Percentiles rank a stretch among this genome's conserved stretches.
phyloP scores from a whole-genome alignment of 148 eudicot genomes.

The Camellia granthamiana region DNA sequence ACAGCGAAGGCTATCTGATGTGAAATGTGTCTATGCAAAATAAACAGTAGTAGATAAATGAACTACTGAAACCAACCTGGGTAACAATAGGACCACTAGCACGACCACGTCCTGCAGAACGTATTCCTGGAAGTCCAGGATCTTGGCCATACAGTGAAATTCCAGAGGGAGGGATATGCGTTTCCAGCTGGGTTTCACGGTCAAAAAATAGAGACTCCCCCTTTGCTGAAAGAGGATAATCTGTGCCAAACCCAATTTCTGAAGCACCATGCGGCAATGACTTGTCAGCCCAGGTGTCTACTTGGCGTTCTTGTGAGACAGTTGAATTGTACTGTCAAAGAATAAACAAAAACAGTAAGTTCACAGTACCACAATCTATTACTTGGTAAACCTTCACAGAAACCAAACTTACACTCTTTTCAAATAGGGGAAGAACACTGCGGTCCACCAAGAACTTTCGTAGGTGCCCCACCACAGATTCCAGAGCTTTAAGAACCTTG shows the following conservation, averaged over 20 bases:
- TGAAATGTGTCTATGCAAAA: too few species aligned
- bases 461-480: constrained; percentile 75
- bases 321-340: constrained; percentile 33
- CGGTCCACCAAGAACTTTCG: constrained; percentile 93
- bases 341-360: background rate
- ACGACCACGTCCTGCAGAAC: constrained; percentile 50
- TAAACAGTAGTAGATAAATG: background rate
- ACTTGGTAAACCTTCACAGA: background rate
- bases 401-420: constrained; percentile 62
- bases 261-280: constrained; percentile 25
- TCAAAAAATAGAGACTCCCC: constrained; percentile 42
- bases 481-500: constrained; percentile 82
- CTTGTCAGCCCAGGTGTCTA: constrained; percentile 52
- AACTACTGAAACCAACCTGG: constrained; percentile 45
- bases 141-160: constrained; percentile 62
- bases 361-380: constrained; percentile 1
- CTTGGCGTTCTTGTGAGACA: constrained; percentile 38
- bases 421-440: constrained; percentile 77
- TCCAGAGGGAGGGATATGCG: constrained; percentile 41
- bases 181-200: constrained; percentile 43
- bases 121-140: constrained; percentile 43
- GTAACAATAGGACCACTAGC: constrained; percentile 66
- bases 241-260: constrained; percentile 29
- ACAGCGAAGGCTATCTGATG: too few species aligned
- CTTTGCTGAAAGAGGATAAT: constrained; percentile 39